A percentile compares a stretch with the other conserved stretches of the same genome.
phyloP scores from a whole-genome alignment of 305 asterid genomes.

The Fraxinus ornus region DNA sequence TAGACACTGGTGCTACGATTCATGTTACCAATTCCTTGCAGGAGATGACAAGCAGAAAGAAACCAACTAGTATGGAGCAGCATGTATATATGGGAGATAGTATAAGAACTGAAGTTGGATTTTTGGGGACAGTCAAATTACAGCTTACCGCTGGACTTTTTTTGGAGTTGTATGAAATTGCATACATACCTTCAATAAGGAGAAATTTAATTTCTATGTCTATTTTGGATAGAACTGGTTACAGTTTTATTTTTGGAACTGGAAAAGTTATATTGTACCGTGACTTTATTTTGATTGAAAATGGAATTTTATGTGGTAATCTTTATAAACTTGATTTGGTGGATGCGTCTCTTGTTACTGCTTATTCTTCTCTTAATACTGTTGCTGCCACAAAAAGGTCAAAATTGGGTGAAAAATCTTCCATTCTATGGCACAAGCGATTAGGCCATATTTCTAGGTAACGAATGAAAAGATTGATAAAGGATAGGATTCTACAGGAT shows the following conservation, averaged over 20 bases:
- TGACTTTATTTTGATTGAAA: not conserved
- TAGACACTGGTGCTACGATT: not conserved
- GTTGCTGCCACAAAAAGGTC: too few relatives aligned
- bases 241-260: not conserved
- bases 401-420: too few relatives aligned
- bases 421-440: too few relatives aligned
- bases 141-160: not conserved
- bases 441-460: too few relatives aligned
- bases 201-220: not conserved
- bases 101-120: not conserved
- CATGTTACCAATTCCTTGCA: not conserved
- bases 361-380: too few relatives aligned
- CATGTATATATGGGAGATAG: not conserved
- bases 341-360: not conserved
- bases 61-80: not conserved
- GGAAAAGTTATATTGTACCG: not conserved
- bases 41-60: not conserved
- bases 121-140: not conserved
- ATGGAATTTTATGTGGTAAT: not conserved
- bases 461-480: too few relatives aligned
- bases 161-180: not conserved
- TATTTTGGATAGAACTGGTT: not conserved
- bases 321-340: not conserved
- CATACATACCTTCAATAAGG: not conserved
- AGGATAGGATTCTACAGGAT: too few relatives aligned